Evolutionary conservation across 805 yeast genomes (phyloP).

Genomic region (Lachancea kluyveri): DNA sequence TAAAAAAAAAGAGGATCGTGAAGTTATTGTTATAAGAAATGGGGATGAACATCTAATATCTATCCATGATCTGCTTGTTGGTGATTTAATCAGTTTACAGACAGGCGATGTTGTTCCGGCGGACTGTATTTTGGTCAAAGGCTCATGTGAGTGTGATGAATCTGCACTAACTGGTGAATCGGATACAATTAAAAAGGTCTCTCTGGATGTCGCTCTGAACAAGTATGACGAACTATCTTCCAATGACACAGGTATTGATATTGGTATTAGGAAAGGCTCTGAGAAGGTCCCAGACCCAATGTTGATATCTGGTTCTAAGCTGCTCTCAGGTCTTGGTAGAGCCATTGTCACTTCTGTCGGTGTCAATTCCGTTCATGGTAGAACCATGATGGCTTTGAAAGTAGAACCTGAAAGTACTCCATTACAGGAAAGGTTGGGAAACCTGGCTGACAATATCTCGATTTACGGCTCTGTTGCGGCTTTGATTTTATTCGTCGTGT

Average conservation of each 20-base stretch:
- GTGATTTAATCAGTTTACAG: constrained; percentile 75
- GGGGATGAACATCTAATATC: constrained; percentile 64
- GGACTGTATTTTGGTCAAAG: constrained; percentile 69
- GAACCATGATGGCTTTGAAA: constrained; percentile 76
- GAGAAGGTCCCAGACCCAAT: constrained; percentile 67
- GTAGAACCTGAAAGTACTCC: constrained; percentile 84
- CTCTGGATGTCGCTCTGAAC: constrained; percentile 40
- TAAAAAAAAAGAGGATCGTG: constrained; percentile 80
- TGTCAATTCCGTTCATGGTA: constrained; percentile 80
- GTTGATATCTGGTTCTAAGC: constrained; percentile 85
- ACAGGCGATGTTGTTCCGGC: constrained; percentile 95
- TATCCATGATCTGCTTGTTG: constrained; percentile 73
- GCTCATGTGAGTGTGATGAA: constrained; percentile 85
- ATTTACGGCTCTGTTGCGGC: constrained; percentile 89
- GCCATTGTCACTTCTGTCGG: constrained; percentile 92
- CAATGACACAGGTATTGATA: constrained; percentile 26
- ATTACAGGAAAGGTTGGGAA: constrained; percentile 71
- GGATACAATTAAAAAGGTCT: constrained; percentile 64
- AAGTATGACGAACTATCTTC: constrained; percentile 24
- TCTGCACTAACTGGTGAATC: constrained; percentile 93
- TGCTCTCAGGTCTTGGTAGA: constrained; percentile 78
- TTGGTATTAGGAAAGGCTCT: constrained; percentile 36
- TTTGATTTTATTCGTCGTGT: constrained; percentile 65
- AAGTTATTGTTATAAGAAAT: constrained; percentile 66
- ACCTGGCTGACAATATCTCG: constrained; percentile 90